Base-by-base conservation (phyloP, 108 stramenopile genomes). In the Schizochytrium sp. region DNA sequence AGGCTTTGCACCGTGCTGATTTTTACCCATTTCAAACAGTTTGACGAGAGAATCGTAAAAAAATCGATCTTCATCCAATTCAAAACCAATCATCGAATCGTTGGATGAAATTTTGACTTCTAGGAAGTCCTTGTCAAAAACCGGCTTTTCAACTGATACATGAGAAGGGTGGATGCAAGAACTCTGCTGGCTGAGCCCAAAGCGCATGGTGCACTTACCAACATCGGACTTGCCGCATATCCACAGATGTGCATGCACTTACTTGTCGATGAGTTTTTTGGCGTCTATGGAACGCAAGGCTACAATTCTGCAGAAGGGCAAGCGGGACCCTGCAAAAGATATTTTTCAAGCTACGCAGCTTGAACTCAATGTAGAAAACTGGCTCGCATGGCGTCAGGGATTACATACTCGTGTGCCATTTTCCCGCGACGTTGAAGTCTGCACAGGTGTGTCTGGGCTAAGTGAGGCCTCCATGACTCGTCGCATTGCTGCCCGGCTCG, bases 371-470 rank as follows among this genome's bases (percentile, higher is more conserved):
- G 15, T 53, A 5, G 4, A 4, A 46, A 10, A 46, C 10, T 28
- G 49, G 40, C 45, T 0, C 10, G 2, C 10, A 7, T 83, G 5
- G 76, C 76, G n/a, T 40, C 17, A n/a, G 0, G 55, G n/a, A 5
- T 15, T 69, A 5, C 15, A 7, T n/a, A 53, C 1, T 4, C 10
- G 15, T 2, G 17, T 19, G 10, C 50, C 76, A 46, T 83, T 83
- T 10, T 13, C 28, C 5, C n/a, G 1, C 76, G 40, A 83, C n/a
- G 50, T 53, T 4, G 53, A 55, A n/a, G 13, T 55, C 2, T 83
- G 53, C 76, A 53, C 55, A 53, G 76, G 76, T n/a, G 53, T 83
- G 0, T 83, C 55, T 28, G 76, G 76, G 5, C 53, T n/a, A 46
- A n/a, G 28, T 46, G 4, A 46, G 28, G 50, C 53, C 15, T 83